phyloP scores from a whole-genome alignment of 225 moss, liverwort and hornwort species.

The Bryum argenteum region DNA sequence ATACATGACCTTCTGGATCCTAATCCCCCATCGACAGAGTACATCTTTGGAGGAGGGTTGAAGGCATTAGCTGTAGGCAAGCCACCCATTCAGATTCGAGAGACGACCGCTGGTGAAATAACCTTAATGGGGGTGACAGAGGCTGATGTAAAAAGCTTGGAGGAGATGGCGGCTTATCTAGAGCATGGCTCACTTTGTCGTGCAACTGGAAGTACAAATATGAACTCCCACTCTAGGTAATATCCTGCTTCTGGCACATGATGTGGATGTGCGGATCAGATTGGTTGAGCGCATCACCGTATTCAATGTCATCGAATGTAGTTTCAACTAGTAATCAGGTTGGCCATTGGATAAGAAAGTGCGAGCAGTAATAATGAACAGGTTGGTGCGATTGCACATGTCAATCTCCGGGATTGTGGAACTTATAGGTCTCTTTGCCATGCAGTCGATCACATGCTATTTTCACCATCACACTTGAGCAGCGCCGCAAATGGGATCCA shows the following conservation, averaged over 20 bases:
- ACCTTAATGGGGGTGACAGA: conserved; percentile 89
- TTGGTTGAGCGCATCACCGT: not conserved
- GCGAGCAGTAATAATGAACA: not conserved
- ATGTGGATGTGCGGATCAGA: conserved; percentile 21
- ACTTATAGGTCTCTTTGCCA: conserved; percentile 26
- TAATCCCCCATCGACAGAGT: conserved; percentile 78
- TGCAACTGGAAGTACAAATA: conserved; percentile 98
- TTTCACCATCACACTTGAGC: conserved; percentile 91
- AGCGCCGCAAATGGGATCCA: conserved; percentile 88
- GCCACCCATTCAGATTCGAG: conserved; percentile 91
- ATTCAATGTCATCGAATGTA: not conserved
- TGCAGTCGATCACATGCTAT: conserved; percentile 98
- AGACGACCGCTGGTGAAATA: conserved; percentile 91
- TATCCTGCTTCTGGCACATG: conserved; percentile 20
- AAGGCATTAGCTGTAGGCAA: conserved; percentile 73
- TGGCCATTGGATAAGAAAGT: conserved; percentile 1
- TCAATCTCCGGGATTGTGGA: not conserved
- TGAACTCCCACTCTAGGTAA: conserved; percentile 94
- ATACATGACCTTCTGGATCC: conserved; percentile 93
- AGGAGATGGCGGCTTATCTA: conserved; percentile 88
- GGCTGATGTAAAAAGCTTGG: conserved; percentile 79
- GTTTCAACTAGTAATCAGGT: not conserved
- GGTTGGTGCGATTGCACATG: conserved; percentile 2
- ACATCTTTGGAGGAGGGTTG: conserved; percentile 70
- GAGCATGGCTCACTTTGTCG: conserved; percentile 96